These are phyloP conservation scores for Podosphaera fusca DNA, from an alignment of 2,329 filamentous ascomycete genomes.

Conservation along the genomic window DNA sequence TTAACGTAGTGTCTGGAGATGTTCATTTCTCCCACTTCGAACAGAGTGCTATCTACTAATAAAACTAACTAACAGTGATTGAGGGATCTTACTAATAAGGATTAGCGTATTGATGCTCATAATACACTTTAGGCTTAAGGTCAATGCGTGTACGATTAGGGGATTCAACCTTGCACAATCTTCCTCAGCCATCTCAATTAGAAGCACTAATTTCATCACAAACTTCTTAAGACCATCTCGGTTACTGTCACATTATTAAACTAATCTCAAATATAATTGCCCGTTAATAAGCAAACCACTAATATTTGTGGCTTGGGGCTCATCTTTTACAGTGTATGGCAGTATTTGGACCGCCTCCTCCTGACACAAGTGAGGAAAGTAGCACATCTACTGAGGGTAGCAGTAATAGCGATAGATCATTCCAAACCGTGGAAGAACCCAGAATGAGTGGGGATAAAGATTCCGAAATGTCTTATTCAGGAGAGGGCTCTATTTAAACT, in stretches of 20 bases:
- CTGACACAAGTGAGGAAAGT: neutral
- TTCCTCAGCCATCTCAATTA: no score
- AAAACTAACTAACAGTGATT: no score
- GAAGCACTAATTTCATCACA: no score
- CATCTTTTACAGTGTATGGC: neutral
- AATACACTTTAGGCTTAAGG: no score
- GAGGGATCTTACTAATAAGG: no score
- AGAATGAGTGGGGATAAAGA: neutral
- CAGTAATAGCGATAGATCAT: neutral
- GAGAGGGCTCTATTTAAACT: neutral
- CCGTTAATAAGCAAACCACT: neutral
- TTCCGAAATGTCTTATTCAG: neutral
- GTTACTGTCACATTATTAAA: neutral
- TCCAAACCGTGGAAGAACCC: neutral
- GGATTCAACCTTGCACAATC: no score
- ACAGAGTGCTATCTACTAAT: no score
- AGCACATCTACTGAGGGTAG: neutral
- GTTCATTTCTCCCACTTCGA: no score
- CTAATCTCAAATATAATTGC: neutral
- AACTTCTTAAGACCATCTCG: neutral
- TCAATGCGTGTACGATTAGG: no score
- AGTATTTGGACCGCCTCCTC: neutral
- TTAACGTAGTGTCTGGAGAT: no score
- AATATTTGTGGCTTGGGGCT: neutral
- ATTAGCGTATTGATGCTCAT: no score